These are phyloP conservation scores for Cucurbita argyrosperma DNA, from an alignment of 306 rosid species.

Conservation along the genomic window DNA sequence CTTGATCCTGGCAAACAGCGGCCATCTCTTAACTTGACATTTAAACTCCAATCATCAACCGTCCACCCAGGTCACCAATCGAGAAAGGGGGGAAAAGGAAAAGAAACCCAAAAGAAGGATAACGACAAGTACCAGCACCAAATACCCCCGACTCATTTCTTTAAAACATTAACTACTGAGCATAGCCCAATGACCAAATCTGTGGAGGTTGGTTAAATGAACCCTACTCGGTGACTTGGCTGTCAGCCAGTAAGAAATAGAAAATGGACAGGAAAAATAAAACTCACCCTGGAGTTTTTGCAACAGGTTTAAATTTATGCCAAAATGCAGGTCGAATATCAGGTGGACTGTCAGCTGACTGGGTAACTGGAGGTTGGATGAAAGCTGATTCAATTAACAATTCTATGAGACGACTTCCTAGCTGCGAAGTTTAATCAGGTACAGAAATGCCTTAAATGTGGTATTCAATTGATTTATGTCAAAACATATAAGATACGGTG, in stretches of 20 bases:
- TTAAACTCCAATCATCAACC: not conserved
- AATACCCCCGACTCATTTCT: not conserved
- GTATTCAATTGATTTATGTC: not conserved
- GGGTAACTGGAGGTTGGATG: slow-evolving; percentile 58
- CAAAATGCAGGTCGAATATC: slow-evolving; percentile 76
- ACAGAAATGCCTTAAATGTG: slow-evolving; percentile 4
- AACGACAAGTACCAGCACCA: not conserved
- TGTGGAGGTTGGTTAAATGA: not conserved
- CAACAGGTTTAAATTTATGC: slow-evolving; percentile 46
- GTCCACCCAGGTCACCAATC: not conserved
- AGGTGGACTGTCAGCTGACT: slow-evolving; percentile 54
- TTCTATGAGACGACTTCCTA: slow-evolving; percentile 64
- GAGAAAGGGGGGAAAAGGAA: not conserved
- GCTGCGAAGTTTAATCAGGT: slow-evolving; percentile 38
- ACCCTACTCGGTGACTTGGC: not conserved
- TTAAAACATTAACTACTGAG: not conserved
- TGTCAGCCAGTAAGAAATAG: not conserved
- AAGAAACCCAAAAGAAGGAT: not conserved
- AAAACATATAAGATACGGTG: not conserved
- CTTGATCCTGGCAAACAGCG: not conserved
- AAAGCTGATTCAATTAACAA: slow-evolving; percentile 62
- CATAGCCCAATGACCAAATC: not conserved
- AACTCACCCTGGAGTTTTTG: slow-evolving; percentile 45
- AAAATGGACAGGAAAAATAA: not conserved
- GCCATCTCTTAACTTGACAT: not conserved